Base-by-base conservation (phyloP, 345 rosid species). In the Ceriops tagal region DNA sequence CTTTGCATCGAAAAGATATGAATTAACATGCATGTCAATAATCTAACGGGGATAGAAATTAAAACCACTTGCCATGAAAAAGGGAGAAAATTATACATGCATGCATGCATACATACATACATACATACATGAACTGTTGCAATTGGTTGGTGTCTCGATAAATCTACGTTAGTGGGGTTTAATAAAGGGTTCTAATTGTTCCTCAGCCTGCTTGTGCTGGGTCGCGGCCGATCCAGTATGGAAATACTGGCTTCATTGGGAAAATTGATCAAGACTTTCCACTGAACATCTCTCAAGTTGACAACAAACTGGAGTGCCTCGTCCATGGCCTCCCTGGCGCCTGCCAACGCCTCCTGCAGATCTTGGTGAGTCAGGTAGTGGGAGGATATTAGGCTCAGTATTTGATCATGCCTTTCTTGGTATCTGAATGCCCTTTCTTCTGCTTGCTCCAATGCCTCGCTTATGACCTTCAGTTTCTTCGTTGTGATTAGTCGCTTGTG, bases 321-420 rank as follows among this genome's bases (percentile, higher is more conserved):
- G 10, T 83, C 65, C 84, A 89, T 79, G 69, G 81, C 79, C 35
- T 68, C 73, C 18, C 81, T 75, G 26, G 92, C 88, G 20, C 73
- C 51, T 6, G 67, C 72, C 64, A 86, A 64, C 11, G 85, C 84
- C 30, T 86, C 86, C 52, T 80, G 75, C 1, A 88, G 76, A 18
- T 88, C 85, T 1, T 71, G 63, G 77, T 85, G 81, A 62, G 77
- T 74, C 69, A 88, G 35, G 53, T 85, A 90, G 61, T 76, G 80
- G 6, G 85, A 77, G 70, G 78, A 77, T 34, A 85, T 68, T 59
- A 79, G 85, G 55, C 49, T 71, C 0, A 85, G 82, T 20, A 89
- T 71, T n/a, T 65, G 73, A 62, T 86, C 89, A 22, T 87, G 90
- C 63, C 92, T 80, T 68, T 89, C 89, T 64, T 82, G 84, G 37